Conservation (phyloP, 2,329 filamentous ascomycete genomes). For the Trichoderma afroharzianum region DNA sequence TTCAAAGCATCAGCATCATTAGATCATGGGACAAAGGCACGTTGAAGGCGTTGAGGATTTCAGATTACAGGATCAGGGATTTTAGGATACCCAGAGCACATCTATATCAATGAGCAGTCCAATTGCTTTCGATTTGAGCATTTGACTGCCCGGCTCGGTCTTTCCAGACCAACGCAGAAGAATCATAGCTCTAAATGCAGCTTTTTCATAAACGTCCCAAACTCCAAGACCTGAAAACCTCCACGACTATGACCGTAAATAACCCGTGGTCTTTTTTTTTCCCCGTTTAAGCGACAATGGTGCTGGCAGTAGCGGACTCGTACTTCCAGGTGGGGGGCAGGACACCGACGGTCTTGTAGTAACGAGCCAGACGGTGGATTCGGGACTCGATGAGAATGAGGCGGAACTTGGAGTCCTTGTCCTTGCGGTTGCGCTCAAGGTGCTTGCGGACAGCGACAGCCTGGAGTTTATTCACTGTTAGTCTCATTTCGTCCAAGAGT, state of each 20-base stretch:
- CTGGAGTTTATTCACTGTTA: conserved; percentile 40
- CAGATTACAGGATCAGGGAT: conserved; percentile 16
- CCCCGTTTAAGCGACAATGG: conserved; percentile 64
- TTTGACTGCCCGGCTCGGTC: conserved; percentile 31
- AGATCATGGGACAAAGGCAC: conserved; percentile 11
- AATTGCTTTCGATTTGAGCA: conserved; percentile 36
- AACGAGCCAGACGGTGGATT: conserved; percentile 98
- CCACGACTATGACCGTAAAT: conserved; percentile 23
- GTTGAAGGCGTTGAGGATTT: conserved; percentile 15
- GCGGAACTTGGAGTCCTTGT: conserved; percentile 99
- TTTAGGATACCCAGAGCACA: conserved; percentile 22
- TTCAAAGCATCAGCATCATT: neutral
- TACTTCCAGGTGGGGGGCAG: conserved; percentile 96
- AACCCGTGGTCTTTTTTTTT: conserved; percentile 6
- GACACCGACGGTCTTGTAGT: conserved; percentile 95
- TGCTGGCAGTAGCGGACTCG: conserved; percentile 95
- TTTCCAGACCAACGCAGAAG: conserved; percentile 36
- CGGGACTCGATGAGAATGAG: conserved; percentile 99
- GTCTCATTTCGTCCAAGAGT: neutral
- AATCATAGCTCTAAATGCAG: conserved; percentile 45
- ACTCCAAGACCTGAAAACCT: conserved; percentile 43
- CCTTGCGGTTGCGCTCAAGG: conserved; percentile 99
- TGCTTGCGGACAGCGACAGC: conserved; percentile 99
- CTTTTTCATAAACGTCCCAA: conserved; percentile 40
- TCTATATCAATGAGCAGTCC: conserved; percentile 29